Conservation (phyloP, 441 rosid species). For the Arabidopsis hybrid region DNA sequence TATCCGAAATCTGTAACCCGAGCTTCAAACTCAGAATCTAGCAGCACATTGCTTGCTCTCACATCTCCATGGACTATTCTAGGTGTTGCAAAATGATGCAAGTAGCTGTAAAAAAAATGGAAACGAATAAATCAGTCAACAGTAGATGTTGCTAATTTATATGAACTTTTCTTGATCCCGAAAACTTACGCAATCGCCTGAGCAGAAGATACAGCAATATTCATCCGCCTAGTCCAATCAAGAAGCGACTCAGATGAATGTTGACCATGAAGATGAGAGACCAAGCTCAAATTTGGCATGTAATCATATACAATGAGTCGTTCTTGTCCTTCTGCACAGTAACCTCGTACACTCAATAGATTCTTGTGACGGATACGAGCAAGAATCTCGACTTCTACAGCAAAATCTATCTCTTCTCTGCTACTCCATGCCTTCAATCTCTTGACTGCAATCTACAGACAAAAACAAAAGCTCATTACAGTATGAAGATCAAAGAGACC, state of each 20-base stretch:
- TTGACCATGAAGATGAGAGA: conserved; percentile 95
- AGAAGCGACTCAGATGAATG: conserved; percentile 89
- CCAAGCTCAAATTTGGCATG: conserved; percentile 89
- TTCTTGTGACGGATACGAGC: conserved; percentile 91
- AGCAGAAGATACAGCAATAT: conserved; percentile 86
- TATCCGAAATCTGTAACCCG: conserved; percentile 71
- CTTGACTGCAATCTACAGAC: conserved; percentile 90
- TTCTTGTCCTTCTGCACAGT: conserved; percentile 97
- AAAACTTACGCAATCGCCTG: conserved; percentile 84
- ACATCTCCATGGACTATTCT: conserved; percentile 69
- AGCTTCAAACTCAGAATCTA: conserved; percentile 60
- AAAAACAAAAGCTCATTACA: background rate
- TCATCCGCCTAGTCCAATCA: conserved; percentile 87
- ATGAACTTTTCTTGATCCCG: background rate
- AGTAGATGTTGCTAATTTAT: background rate
- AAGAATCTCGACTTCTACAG: conserved; percentile 82
- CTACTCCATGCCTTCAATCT: conserved; percentile 93
- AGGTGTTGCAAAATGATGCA: conserved; percentile 88
- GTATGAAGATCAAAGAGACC: background rate
- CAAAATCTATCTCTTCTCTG: conserved; percentile 85
- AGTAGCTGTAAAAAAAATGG: conserved; percentile 61
- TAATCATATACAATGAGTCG: conserved; percentile 91
- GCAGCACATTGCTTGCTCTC: conserved; percentile 65
- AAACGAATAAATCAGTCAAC: conserved; percentile 5
- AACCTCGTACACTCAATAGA: conserved; percentile 84